Evolutionary conservation across 1,284 basidiomycete genomes (phyloP).

Genomic region (Trichosporon faecale): DNA sequence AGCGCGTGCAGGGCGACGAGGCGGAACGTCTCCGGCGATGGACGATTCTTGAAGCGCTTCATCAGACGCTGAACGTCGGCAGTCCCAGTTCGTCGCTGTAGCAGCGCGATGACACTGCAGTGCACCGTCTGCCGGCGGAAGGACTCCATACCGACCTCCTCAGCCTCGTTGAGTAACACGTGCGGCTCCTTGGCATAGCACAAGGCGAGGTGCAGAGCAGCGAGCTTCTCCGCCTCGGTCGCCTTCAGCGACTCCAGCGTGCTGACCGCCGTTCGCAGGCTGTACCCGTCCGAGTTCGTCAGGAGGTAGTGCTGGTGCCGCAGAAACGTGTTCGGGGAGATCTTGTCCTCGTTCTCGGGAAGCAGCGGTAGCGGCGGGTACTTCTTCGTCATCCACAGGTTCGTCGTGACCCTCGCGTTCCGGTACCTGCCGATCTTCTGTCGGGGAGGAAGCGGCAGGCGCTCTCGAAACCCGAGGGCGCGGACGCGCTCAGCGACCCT

Average conservation of each 20-base stretch:
- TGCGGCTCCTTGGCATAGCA: neutral
- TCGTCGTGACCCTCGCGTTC: neutral
- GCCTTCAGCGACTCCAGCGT: neutral
- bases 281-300: neutral
- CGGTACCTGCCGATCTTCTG: neutral
- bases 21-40: neutral
- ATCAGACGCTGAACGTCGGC: neutral
- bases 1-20: slow-evolving; percentile 24
- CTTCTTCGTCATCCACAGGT: slow-evolving; percentile 3
- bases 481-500: neutral
- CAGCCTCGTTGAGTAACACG: neutral
- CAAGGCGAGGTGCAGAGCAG: neutral
- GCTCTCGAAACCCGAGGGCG: neutral
- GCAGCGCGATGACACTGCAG: slow-evolving; percentile 16
- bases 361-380: neutral
- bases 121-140: slow-evolving; percentile 26
- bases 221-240: neutral
- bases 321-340: neutral
- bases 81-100: neutral
- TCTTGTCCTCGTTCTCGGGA: neutral
- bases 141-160: neutral
- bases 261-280: neutral
- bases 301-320: slow-evolving; percentile 16
- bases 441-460: neutral
- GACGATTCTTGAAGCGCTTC: neutral